Percentiles rank a stretch among this genome's conserved stretches.
Conservation (phyloP, 441 rosid species). For the Populus hybrid region DNA sequence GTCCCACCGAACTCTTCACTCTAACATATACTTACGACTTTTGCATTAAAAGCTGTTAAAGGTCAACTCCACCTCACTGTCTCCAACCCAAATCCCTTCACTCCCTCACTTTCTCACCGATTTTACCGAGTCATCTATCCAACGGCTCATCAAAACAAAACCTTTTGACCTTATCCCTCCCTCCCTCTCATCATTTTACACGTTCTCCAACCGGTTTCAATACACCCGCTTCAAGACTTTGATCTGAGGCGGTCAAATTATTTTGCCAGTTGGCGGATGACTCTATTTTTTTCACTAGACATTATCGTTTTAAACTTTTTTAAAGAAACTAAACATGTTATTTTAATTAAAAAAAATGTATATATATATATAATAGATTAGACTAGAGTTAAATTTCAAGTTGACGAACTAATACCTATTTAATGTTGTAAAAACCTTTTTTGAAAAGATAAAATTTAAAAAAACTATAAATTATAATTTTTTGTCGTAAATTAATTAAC, state of each 20-base stretch:
- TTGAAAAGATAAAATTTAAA: no score
- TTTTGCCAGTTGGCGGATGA: no score
- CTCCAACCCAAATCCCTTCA: conserved; percentile 30
- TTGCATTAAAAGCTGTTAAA: conserved; percentile 38
- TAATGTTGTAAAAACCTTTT: no score
- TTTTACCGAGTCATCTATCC: conserved; percentile 29
- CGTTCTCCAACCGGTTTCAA: conserved; percentile 27
- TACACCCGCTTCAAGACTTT: no score
- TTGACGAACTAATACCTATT: no score
- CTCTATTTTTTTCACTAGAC: not conserved
- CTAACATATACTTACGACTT: conserved; percentile 18
- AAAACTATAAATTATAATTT: no score
- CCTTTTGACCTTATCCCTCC: conserved; percentile 36
- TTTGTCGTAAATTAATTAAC: no score
- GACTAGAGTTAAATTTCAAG: no score
- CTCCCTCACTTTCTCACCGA: not conserved
- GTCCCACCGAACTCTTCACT: conserved; percentile 14
- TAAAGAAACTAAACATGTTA: not conserved
- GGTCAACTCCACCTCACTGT: conserved; percentile 62
- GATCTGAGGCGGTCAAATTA: no score
- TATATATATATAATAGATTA: no score
- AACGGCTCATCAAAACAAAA: conserved; percentile 35
- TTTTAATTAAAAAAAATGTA: not conserved
- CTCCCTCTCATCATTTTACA: conserved; percentile 16
- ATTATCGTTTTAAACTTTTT: not conserved